Conservation (phyloP, 164 flowering plant genomes). For the Stephania yunnanensis region DNA sequence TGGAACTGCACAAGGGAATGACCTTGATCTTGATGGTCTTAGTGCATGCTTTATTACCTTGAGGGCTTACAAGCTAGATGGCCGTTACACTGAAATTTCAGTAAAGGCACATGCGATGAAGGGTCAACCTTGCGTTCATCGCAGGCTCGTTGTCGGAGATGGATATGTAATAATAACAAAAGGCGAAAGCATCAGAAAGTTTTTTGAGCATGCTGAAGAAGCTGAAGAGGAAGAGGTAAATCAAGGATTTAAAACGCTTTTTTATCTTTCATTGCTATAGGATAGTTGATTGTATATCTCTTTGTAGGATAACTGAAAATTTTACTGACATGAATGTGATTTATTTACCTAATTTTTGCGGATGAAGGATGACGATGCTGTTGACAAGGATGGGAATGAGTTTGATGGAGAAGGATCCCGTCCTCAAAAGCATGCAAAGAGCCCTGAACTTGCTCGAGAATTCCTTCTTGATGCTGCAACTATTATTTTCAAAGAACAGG, state of each 20-base stretch:
- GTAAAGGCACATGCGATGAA: slow-evolving; percentile 97
- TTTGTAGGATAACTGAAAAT: neutral
- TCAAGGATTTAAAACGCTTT: neutral
- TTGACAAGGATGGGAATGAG: slow-evolving; percentile 96
- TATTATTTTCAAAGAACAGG: slow-evolving; percentile 97
- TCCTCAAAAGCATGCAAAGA: slow-evolving; percentile 98
- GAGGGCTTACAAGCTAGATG: slow-evolving; percentile 89
- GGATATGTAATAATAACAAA: slow-evolving; percentile 80
- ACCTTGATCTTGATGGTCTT: slow-evolving; percentile 72
- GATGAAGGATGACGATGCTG: slow-evolving; percentile 84
- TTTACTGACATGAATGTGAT: slow-evolving; percentile 1
- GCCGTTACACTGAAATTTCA: slow-evolving; percentile 75
- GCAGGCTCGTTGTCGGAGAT: slow-evolving; percentile 90
- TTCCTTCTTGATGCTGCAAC: slow-evolving; percentile 99
- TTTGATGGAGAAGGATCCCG: slow-evolving; percentile 96
- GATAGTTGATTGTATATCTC: neutral
- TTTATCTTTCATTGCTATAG: neutral
- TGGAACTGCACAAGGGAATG: slow-evolving; percentile 64
- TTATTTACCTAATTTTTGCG: neutral
- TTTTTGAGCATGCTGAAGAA: slow-evolving; percentile 99
- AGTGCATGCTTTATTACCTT: slow-evolving; percentile 81
- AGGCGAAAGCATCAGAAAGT: slow-evolving; percentile 81
- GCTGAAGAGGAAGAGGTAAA: slow-evolving; percentile 97
- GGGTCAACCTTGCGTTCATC: slow-evolving; percentile 90
- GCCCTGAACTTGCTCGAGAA: slow-evolving; percentile 99